Evolutionary conservation across 75 land plant species (phyloP).

Genomic region (Azolla pinnata): DNA sequence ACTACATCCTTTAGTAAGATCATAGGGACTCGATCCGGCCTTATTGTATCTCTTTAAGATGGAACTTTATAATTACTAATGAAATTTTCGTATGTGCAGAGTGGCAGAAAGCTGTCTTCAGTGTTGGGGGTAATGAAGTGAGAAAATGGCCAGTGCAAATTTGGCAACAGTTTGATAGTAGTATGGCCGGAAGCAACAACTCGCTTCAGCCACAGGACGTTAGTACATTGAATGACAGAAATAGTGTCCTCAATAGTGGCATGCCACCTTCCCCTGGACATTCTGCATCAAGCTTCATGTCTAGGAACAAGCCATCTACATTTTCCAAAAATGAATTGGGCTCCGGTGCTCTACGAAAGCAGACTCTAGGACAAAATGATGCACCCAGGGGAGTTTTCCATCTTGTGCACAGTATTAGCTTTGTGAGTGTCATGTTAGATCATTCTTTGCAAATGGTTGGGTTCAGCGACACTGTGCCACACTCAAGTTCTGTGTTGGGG

Average conservation of each 20-base stretch:
- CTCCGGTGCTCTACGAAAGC: slow-evolving; percentile 36
- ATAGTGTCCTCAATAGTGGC: slow-evolving; percentile 14
- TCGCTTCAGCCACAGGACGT: slow-evolving; percentile 63
- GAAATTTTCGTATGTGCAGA: slow-evolving; percentile 36
- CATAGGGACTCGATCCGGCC: no score
- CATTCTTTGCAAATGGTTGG: slow-evolving; percentile 59
- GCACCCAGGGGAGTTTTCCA: slow-evolving; percentile 54
- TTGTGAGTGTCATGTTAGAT: slow-evolving; percentile 61
- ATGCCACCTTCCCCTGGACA: slow-evolving; percentile 55
- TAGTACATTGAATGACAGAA: slow-evolving; percentile 55
- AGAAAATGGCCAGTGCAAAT: slow-evolving; percentile 90
- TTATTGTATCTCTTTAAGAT: no score
- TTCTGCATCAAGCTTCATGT: slow-evolving; percentile 43
- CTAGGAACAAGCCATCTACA: slow-evolving; percentile 48
- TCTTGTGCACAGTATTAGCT: slow-evolving; percentile 73
- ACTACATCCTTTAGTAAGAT: no score
- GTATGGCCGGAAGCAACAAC: slow-evolving; percentile 35
- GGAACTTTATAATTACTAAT: neutral
- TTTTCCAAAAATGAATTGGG: slow-evolving; percentile 55
- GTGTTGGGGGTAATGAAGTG: slow-evolving; percentile 68
- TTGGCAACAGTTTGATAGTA: slow-evolving; percentile 34
- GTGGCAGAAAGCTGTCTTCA: slow-evolving; percentile 82
- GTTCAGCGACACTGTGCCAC: slow-evolving; percentile 36
- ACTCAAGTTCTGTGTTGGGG: slow-evolving; percentile 5
- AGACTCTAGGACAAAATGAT: slow-evolving; percentile 34